Evolutionary conservation across 2,329 filamentous ascomycete species (phyloP).

Genomic region (Xylariaceae sp.): DNA sequence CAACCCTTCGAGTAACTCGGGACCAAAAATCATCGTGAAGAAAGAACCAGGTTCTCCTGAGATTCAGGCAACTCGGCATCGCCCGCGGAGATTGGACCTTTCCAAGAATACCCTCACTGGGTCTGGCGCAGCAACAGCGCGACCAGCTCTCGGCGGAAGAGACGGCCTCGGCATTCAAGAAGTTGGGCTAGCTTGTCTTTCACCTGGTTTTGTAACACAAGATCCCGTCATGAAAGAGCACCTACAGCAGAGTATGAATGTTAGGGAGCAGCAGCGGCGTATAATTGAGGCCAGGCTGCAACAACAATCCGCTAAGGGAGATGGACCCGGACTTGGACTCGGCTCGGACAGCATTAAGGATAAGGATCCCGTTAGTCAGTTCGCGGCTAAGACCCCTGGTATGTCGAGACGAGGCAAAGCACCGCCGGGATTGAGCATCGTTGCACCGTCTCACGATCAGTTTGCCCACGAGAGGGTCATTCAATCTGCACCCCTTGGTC

Average conservation of each 20-base stretch:
- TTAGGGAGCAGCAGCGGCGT: conserved; percentile 87
- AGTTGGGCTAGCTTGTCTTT: conserved; percentile 88
- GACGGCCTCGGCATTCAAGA: conserved; percentile 82
- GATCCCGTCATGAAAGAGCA: conserved; percentile 97
- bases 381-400: conserved; percentile 65
- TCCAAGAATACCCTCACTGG: conserved; percentile 55
- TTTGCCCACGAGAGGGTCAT: conserved; percentile 94
- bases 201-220: conserved; percentile 91
- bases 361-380: conserved; percentile 41
- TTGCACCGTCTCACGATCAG: conserved; percentile 85
- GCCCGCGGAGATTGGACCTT: conserved; percentile 72
- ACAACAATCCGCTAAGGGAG: conserved; percentile 76
- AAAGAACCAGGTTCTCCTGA: conserved; percentile 90
- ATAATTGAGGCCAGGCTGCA: conserved; percentile 91
- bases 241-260: conserved; percentile 85
- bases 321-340: conserved; percentile 59
- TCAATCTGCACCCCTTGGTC: conserved; percentile 89
- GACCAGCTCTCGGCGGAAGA: conserved; percentile 71
- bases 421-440: conserved; percentile 86
- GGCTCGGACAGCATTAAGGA: conserved; percentile 53
- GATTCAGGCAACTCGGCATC: conserved; percentile 65
- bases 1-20: conserved; percentile 44
- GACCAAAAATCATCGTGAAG: conserved; percentile 85
- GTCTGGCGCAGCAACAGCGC: conserved; percentile 54
- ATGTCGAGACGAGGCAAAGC: conserved; percentile 69